Percentiles rank a stretch among this genome's conserved stretches.
phyloP scores from a whole-genome alignment of 208 protist genomes.

The Trypanosoma grayi region DNA sequence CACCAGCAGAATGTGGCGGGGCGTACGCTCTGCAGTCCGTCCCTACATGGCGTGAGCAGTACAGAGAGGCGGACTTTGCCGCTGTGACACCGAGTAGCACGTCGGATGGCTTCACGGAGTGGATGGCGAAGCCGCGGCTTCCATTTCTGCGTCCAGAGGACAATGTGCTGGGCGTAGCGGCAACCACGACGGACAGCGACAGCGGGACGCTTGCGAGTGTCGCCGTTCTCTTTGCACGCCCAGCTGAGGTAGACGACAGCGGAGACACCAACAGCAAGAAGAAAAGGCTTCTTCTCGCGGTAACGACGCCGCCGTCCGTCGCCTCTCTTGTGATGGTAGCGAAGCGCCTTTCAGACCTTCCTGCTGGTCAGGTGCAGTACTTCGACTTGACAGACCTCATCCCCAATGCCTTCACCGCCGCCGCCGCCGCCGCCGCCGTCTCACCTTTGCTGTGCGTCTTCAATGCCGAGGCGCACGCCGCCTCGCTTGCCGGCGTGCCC shows the following conservation, averaged over 20 bases:
- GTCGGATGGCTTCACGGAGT: conserved; percentile 59
- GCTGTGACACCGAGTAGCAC: background rate
- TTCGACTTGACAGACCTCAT: conserved; percentile 39
- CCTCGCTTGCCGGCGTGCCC: background rate
- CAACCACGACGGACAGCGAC: background rate
- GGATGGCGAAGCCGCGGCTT: conserved; percentile 37
- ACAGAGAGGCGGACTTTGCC: conserved; percentile 27
- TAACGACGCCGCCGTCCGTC: conserved; percentile 42
- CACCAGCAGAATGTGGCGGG: conserved; percentile 2
- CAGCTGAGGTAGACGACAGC: background rate
- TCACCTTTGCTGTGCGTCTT: conserved; percentile 4
- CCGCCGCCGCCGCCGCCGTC: background rate
- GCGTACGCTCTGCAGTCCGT: background rate
- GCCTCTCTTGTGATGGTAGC: conserved; percentile 7
- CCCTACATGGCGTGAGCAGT: conserved; percentile 29
- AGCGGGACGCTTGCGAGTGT: conserved; percentile 14
- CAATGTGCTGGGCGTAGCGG: conserved; percentile 36
- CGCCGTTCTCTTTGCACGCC: conserved; percentile 40
- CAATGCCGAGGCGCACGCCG: background rate
- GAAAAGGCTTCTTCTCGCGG: conserved; percentile 30
- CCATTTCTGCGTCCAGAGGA: conserved; percentile 58
- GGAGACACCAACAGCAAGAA: background rate
- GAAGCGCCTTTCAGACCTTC: conserved; percentile 29
- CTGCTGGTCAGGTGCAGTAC: conserved; percentile 48
- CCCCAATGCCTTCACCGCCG: background rate